These are phyloP conservation scores for Brettanomyces naardenensis DNA, from an alignment of 805 yeast genomes.

Conservation along the genomic window DNA sequence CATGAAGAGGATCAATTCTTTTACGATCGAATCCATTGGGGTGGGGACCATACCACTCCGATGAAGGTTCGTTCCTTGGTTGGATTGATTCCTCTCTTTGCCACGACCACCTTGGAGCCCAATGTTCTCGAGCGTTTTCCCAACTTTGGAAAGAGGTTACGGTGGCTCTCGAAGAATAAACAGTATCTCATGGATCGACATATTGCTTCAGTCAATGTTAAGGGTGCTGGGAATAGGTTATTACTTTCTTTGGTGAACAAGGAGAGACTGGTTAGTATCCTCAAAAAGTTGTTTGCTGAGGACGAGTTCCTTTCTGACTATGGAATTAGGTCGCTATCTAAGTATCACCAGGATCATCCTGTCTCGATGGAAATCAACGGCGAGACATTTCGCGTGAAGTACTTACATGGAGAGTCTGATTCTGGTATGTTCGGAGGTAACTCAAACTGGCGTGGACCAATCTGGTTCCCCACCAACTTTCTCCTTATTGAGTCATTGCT, in stretches of 20 bases:
- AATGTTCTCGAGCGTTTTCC: conserved; percentile 72
- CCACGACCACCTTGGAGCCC: conserved; percentile 82
- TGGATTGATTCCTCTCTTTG: conserved; percentile 87
- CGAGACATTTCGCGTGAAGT: conserved; percentile 56
- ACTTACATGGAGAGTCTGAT: conserved; percentile 84
- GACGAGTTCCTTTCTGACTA: conserved; percentile 75
- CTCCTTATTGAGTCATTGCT: conserved; percentile 79
- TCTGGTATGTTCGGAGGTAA: conserved; percentile 95
- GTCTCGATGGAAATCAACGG: conserved; percentile 80
- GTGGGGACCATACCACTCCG: conserved; percentile 53
- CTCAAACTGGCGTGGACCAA: conserved; percentile 96
- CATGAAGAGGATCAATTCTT: conserved; percentile 83
- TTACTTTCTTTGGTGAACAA: conserved; percentile 72
- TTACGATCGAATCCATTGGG: conserved; percentile 86
- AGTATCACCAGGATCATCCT: conserved; percentile 78
- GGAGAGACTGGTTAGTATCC: conserved; percentile 68
- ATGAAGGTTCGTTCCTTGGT: conserved; percentile 85
- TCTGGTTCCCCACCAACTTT: conserved; percentile 92
- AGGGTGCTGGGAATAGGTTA: conserved; percentile 79
- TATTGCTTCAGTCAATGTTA: conserved; percentile 70
- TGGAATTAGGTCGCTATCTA: conserved; percentile 85
- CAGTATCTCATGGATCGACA: conserved; percentile 67
- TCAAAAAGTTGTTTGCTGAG: conserved; percentile 78
- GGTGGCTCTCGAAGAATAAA: conserved; percentile 75
- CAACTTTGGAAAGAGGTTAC: conserved; percentile 70